phyloP scores from a whole-genome alignment of 2,329 filamentous ascomycete species.

The Trichoderma guizhouense region DNA sequence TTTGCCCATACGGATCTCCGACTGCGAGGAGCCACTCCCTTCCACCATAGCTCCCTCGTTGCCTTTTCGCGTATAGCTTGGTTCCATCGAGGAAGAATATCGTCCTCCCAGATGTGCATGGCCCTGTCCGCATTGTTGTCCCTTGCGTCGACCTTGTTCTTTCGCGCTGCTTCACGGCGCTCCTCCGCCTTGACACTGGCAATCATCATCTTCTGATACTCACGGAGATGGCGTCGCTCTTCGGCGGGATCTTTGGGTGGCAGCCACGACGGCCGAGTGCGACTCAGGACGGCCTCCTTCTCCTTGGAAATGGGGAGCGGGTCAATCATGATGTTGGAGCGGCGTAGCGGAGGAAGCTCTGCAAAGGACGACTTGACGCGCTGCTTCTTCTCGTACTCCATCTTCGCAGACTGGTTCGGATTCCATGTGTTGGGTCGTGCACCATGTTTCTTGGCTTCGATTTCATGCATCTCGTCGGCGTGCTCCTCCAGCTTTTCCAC shows the following conservation, averaged over 20 bases:
- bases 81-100: conserved; percentile 74
- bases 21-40: conserved; percentile 67
- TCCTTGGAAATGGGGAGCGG: conserved; percentile 80
- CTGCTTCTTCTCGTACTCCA: conserved; percentile 42
- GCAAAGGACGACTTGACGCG: conserved; percentile 65
- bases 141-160: conserved; percentile 49
- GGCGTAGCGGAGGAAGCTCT: conserved; percentile 65
- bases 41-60: conserved; percentile 79
- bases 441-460: conserved; percentile 32
- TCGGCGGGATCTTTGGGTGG: conserved; percentile 86
- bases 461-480: conserved; percentile 56
- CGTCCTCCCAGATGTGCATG: conserved; percentile 68
- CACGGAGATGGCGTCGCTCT: conserved; percentile 81
- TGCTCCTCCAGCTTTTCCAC: conserved; percentile 81
- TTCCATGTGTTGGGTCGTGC: conserved; percentile 42
- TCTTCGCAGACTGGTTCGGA: conserved; percentile 30
- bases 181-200: conserved; percentile 58
- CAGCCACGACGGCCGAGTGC: conserved; percentile 79
- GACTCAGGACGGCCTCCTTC: conserved; percentile 77
- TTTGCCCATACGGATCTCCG: conserved; percentile 67
- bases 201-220: conserved; percentile 82
- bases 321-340: conserved; percentile 78
- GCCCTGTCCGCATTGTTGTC: conserved; percentile 54
- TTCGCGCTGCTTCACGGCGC: conserved; percentile 52
- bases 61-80: conserved; percentile 64